phyloP scores from a whole-genome alignment of 2,329 filamentous ascomycete species.

The Hymenotorrendiella dingleyae region DNA sequence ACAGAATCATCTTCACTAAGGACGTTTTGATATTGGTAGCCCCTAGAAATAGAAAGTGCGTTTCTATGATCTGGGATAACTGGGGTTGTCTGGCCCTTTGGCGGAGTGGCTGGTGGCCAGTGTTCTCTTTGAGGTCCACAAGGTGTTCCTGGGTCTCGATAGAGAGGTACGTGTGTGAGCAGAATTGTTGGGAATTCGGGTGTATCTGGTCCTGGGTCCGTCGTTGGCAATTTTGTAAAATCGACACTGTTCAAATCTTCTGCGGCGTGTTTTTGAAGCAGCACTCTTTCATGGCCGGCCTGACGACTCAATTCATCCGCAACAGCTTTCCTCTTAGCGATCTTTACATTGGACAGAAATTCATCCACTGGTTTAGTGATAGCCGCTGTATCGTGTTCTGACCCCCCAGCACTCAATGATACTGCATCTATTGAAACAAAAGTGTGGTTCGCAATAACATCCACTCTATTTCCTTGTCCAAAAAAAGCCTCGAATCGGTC shows the following conservation, averaged over 20 bases:
- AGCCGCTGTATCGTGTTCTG: constrained; percentile 44
- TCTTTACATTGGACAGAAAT: constrained; percentile 65
- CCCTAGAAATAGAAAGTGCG: constrained; percentile 67
- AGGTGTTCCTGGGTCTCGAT: constrained; percentile 72
- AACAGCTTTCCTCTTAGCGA: constrained; percentile 60
- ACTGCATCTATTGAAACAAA: constrained; percentile 89
- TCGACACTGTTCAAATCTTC: constrained; percentile 41
- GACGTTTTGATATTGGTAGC: constrained; percentile 97
- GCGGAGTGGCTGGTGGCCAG: constrained; percentile 64
- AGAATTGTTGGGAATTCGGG: constrained; percentile 77
- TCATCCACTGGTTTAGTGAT: constrained; percentile 73
- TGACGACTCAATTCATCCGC: constrained; percentile 62
- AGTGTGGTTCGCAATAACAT: constrained; percentile 90
- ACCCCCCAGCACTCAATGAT: constrained; percentile 70
- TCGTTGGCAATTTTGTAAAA: constrained; percentile 34
- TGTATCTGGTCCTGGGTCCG: constrained; percentile 38
- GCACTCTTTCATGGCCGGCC: constrained; percentile 49
- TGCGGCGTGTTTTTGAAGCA: constrained; percentile 52
- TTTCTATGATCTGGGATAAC: constrained; percentile 63
- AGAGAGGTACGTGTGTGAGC: constrained; percentile 86
- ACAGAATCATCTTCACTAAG: constrained; percentile 71
- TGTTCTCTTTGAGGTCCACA: constrained; percentile 84
- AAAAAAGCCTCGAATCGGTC: constrained; percentile 84
- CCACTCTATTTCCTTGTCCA: constrained; percentile 83
- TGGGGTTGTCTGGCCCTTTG: constrained; percentile 49